Evolutionary conservation across 1,139 yeast species (phyloP), one percentile per base, ranked within the genome.

Genomic region (Yamadazyma membranifaciens): DNA sequence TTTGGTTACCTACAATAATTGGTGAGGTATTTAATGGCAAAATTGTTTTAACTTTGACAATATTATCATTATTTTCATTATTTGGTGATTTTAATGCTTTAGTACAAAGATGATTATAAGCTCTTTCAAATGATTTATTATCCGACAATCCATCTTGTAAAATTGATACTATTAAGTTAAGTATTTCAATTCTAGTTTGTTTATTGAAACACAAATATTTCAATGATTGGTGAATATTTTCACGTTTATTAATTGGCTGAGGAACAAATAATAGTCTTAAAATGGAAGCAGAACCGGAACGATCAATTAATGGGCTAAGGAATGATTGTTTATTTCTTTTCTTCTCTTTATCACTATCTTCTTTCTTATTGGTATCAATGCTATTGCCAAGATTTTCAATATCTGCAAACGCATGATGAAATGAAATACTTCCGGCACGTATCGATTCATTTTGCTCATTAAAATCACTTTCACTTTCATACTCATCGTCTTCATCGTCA

Each of bases 171-270:
- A 89, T 59, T 42, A 84, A 65, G 34, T 84, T 81, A 59, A 89
- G 70, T n/a, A 88, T 76, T 48, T 91, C 97, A 15, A 78, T 67
- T 39, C 97, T 67, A 9, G 87, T 85, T 48, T 84, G 94, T 56
- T 86, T 85, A 60, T 83, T 87, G 46, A 79, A 75, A 55, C 95
- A 86, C 45, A 89, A 60, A 45, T 78, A 80, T 27, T 78, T 78
- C 44, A 89, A 69, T 4, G 92, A 66, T 42, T 81, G 83, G 56
- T 84, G 84, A 38, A 87, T 69, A 9, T 73, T 64, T 45, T 81
- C 89, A 39, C 94, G 68, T 40, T 83, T 83, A 43, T 69, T 71
- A 44, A 78, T 76, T 2, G 83, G 74, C 49, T 84, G 87, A 1
- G 95, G 92, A 14, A 85, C 73, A 60, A 87, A 91, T 6, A 88